Evolutionary conservation across 495 filamentous ascomycete species (phyloP).

Genomic region (Halenospora varia): DNA sequence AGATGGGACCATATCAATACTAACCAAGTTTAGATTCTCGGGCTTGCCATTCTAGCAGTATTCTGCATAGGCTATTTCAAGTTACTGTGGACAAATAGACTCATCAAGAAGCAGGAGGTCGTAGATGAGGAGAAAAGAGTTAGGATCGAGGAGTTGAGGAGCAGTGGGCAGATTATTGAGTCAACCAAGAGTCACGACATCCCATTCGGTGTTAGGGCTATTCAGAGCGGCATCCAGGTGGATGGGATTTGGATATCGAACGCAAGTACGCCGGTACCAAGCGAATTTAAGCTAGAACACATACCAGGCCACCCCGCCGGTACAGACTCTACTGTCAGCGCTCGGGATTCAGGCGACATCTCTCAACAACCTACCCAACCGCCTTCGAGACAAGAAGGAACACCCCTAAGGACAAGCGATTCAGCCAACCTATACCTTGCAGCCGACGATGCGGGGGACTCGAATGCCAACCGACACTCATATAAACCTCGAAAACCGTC

Average conservation of each 20-base stretch:
- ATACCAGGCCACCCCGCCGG: not conserved
- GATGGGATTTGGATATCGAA: slow-evolving; percentile 87
- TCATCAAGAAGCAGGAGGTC: slow-evolving; percentile 58
- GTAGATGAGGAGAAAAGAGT: slow-evolving; percentile 58
- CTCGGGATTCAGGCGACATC: not conserved
- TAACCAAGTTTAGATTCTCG: slow-evolving; percentile 36
- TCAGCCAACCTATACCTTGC: not conserved
- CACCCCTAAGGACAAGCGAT: not conserved
- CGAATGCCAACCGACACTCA: slow-evolving; percentile 3
- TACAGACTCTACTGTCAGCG: not conserved
- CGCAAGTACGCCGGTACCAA: slow-evolving; percentile 47
- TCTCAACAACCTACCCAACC: not conserved
- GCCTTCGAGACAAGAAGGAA: not conserved
- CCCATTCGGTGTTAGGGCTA: slow-evolving; percentile 84
- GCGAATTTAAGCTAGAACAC: slow-evolving; percentile 10
- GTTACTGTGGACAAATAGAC: slow-evolving; percentile 58
- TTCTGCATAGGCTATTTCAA: slow-evolving; percentile 50
- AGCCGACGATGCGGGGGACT: not conserved
- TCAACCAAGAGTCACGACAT: slow-evolving; percentile 43
- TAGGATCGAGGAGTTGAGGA: slow-evolving; percentile 49
- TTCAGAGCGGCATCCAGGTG: slow-evolving; percentile 80
- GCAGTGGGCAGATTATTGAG: slow-evolving; percentile 44
- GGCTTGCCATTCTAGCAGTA: slow-evolving; percentile 44
- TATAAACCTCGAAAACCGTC: slow-evolving; percentile 35
- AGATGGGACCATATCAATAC: slow-evolving; percentile 1